Evolutionary conservation across 164 flowering plant genomes (phyloP), one percentile per base, ranked within the genome.

Genomic region (Stephania yunnanensis): DNA sequence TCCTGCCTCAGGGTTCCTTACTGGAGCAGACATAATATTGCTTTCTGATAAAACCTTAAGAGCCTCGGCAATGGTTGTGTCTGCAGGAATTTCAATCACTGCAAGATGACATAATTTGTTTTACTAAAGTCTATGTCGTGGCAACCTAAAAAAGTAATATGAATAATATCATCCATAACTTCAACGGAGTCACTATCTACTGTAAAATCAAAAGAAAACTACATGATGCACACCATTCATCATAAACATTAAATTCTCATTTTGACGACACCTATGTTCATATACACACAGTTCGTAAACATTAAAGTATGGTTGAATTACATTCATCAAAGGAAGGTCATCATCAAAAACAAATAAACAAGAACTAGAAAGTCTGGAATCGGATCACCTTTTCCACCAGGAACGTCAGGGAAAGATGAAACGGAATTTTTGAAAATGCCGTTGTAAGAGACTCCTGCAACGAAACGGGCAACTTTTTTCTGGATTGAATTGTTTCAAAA

Each of bases 61-160:
- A 7, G 98, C 97, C 63, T 95, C 92, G 1, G 85, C 82, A 46
- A 95, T 75, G 0, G 88, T 55, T 29, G 92, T 83, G 74, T 95
- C 91, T 36, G 95, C 97, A 68, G n/a, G 78, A 79, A 95, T 91
- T 79, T 93, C 99, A 71, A 95, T 89, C 65, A 95, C 99, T 93
- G 75, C 78, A 80, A 75, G 66, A n/a, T 7, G 6, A 61, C 66
- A 61, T 3, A n/a, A 61, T 17, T 10, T 17, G 7, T 6, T n/a
- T 19, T 61, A 61, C 7, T 61, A 58, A 55, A 13, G 25, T 25
- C 25, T 25, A 25, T 25, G 25, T 25, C 25, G 25, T 25, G 25
- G 25, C 25, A 25, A 25, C 25, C 25, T 25, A 25, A 25, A 25
- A 25, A 25, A 25, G 25, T 25, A 25, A 25, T 25, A 25, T 25